Percentiles rank a stretch among this genome's conserved stretches.
Evolutionary conservation across 1,284 basidiomycete genomes (phyloP).

Genomic region (Microbotryum scabiosae): DNA sequence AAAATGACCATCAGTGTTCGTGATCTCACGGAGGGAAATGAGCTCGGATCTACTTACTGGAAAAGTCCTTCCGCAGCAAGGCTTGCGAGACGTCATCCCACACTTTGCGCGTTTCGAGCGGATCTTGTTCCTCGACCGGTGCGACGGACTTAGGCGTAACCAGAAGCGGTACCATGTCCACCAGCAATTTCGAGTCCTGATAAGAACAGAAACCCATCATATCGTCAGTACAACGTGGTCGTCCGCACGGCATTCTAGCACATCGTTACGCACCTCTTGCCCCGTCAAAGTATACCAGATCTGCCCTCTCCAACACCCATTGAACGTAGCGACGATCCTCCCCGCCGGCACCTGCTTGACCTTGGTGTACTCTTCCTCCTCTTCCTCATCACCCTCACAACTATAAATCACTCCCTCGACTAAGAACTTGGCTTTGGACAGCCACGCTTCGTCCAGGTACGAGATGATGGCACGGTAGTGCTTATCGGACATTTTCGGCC

Average conservation of each 20-base stretch:
- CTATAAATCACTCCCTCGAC: slow-evolving; percentile 80
- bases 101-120: slow-evolving; percentile 72
- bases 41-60: slow-evolving; percentile 10
- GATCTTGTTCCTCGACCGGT: slow-evolving; percentile 66
- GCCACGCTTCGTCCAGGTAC: slow-evolving; percentile 97
- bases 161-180: slow-evolving; percentile 67
- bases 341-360: slow-evolving; percentile 81
- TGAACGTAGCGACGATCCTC: slow-evolving; percentile 68
- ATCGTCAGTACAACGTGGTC: neutral
- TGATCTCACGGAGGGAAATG: too few species aligned
- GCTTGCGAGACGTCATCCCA: slow-evolving; percentile 77
- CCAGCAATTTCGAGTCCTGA: slow-evolving; percentile 58
- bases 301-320: slow-evolving; percentile 77
- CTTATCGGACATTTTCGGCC: slow-evolving; percentile 37
- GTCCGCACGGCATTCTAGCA: neutral
- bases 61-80: slow-evolving; percentile 71
- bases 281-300: slow-evolving; percentile 72
- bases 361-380: slow-evolving; percentile 52
- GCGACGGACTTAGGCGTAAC: slow-evolving; percentile 78
- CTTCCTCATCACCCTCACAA: slow-evolving; percentile 52
- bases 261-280: slow-evolving; percentile 44
- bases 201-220: neutral
- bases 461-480: slow-evolving; percentile 75
- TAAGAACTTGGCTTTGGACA: slow-evolving; percentile 77
- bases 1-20: too few species aligned